Base-by-base conservation (phyloP, 1,284 basidiomycete genomes). In the Cutaneotrichosporon sp. region DNA sequence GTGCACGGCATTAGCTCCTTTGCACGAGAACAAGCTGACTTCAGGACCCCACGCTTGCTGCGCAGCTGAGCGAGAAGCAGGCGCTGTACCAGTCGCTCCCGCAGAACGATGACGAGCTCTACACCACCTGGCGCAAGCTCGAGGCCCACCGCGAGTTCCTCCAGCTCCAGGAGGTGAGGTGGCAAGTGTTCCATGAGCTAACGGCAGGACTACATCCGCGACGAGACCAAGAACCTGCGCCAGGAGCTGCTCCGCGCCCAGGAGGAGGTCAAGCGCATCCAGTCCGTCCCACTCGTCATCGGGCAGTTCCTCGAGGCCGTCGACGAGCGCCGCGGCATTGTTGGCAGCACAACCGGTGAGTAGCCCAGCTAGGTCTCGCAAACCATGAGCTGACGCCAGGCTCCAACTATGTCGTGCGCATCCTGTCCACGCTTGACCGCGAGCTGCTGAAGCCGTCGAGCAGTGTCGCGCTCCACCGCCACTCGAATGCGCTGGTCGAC, bases 291-390 rank as follows among this genome's bases (percentile, higher is more conserved):
- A 0, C 87, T 99, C n/a, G 97, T 99, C 73, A 99, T 99, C 72
- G 97, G 97, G 56, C 97, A 99, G 79, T 99, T 99, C 84, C 86
- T 99, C 47, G 97, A 99, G 81, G 92, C 97, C 58, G 98, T 99
- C 78, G 97, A 99, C 83, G 92, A 98, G 79, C 89, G 91, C 74
- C 94, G 95, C 22, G 95, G 91, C 63, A 99, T 99, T 68, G 97
- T 99, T 22, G 97, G 95, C 42, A 95, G 92, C 29, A 99, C 97
- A 0, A 99, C 97, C 10, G 95, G 79, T 80, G 34, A 34, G 76
- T 68, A 7, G 24, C 33, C 7, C 11, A 52, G 1, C 13, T 38
- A 1, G 4, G n/a, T n/a, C n/a, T n/a, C n/a, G n/a, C n/a, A n/a
- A n/a, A n/a, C n/a, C 31, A 10, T 36, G 58, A 29, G 51, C 34